Evolutionary conservation across 2,329 filamentous ascomycete species (phyloP), one percentile per base, ranked within the genome.

Genomic region (Trichoderma sp.): DNA sequence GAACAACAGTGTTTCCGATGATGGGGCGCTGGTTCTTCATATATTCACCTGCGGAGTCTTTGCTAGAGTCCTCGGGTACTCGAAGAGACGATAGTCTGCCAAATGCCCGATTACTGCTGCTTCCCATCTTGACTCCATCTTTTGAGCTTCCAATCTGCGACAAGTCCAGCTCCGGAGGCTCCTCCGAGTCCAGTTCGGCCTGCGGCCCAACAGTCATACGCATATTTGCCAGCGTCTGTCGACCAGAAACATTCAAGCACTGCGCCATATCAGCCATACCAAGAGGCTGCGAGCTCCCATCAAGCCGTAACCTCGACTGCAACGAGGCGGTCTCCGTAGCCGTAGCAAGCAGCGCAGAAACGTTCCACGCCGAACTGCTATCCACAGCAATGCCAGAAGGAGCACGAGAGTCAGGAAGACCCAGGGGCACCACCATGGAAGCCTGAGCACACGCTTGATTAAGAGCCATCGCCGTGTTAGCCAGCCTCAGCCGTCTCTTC

Each of bases 321-420:
- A 98, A 85, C 1, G 93, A 94, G 41, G 93, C 90, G 29, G 91
- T 94, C 83, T 98, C 97, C 14, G 98, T 82, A 1, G 93, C 94
- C 1, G 93, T 88, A 16, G 91, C 90, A 77, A 97, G 88, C 16
- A 98, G 85, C 2, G 93, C 95, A 14, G 94, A 93, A 4, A 90
- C 90, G 79, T 97, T 92, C 97, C 97, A 99, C 74, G 88, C 85
- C 0, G 94, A 97, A 8, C 85, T 83, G 11, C 83, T 78, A 79
- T 95, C 90, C 16, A 97, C 78, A 3, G 84, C 84, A 6, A 95
- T 82, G 77, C 91, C 91, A 3, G 82, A 78, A 1, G 93, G 91
- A 31, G 93, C 78, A 45, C 83, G 84, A 18, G 83, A 80, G 16
- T 93, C 90, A 1, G 91, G 89, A 29, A 94, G 85, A 3, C 91